Evolutionary conservation across 2,329 filamentous ascomycete species (phyloP), one percentile per base, ranked within the genome.

Genomic region (Aureobasidium sp.): DNA sequence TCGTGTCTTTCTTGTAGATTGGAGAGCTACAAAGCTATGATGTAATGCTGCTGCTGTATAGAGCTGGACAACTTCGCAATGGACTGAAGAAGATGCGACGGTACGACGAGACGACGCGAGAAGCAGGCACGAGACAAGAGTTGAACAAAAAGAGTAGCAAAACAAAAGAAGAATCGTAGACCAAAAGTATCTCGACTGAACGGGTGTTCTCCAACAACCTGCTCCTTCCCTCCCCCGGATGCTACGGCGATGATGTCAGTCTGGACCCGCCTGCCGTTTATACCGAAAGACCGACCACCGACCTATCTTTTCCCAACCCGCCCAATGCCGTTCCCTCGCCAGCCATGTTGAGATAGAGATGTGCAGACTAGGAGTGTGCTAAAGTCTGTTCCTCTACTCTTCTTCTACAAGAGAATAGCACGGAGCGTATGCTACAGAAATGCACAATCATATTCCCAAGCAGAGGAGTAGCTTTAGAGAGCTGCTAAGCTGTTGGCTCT

Each of bases 231-330:
- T 36, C 25, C 36, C 51, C 25, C 34, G 51, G 36, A 29, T 27
- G 36, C n/a, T 22, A 57, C 53, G 27, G 39, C 41, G 53, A 57
- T 57, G 53, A 57, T 45, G 53, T 57, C 53, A 45, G 52, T 11
- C 11, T 37, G 25, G 37, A 55, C 11, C 25, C 36, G 20, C 25
- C 15, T 31, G 53, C 53, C 53, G 53, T 55, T 55, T 44, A 34
- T 34, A 34, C 31, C 31, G 31, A 34, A 34, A 17, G 44, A 45
- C 53, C 53, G 39, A 45, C 27, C 53, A n/a, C 41, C n/a, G 29
- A 31, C 53, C 25, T 55, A 36, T 55, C 27, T 29, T 45, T 57
- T 45, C 53, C 41, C 53, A 44, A 57, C 41, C 52, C 53, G 29
- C 41, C 12, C 27, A 45, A 6, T 57, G 29, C 52, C 41, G 37